A percentile compares a stretch with the other conserved stretches of the same genome.
Conservation (phyloP, 331 rosid species). For the Rhamnella rubrinervis region DNA sequence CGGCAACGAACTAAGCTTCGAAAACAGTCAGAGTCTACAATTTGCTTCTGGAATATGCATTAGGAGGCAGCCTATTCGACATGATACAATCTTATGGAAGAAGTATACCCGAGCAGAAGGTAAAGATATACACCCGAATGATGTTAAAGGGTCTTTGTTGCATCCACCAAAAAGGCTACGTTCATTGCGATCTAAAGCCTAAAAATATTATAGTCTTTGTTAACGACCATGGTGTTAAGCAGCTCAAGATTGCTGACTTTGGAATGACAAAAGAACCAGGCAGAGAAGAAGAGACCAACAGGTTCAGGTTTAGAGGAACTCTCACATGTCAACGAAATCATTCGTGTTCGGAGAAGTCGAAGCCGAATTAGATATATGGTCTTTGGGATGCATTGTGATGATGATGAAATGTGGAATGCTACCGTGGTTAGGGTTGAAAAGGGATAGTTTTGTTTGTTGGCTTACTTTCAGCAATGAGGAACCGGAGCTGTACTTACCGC, state of each 20-base stretch:
- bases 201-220: slow-evolving; percentile 53
- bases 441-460: slow-evolving; percentile 28
- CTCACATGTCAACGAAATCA: slow-evolving; percentile 74
- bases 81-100: no score
- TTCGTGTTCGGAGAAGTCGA: slow-evolving; percentile 49
- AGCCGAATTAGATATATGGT: slow-evolving; percentile 62
- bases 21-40: no score
- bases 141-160: neutral
- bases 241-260: slow-evolving; percentile 48
- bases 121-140: no score
- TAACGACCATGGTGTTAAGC: slow-evolving; percentile 34
- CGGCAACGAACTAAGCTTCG: no score
- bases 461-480: slow-evolving; percentile 44
- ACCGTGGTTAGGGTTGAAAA: slow-evolving; percentile 37
- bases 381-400: slow-evolving; percentile 68
- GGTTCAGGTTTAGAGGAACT: slow-evolving; percentile 48
- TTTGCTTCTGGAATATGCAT: no score
- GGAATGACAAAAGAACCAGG: slow-evolving; percentile 57
- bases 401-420: slow-evolving; percentile 67
- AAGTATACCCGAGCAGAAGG: no score
- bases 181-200: slow-evolving; percentile 76
- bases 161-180: slow-evolving; percentile 49
- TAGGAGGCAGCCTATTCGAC: no score
- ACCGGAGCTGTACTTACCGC: slow-evolving; percentile 50
- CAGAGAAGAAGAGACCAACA: slow-evolving; percentile 17